Percentiles rank a stretch among this genome's conserved stretches.
phyloP scores from a whole-genome alignment of 2,329 filamentous ascomycete genomes.

The Claviceps paspali region DNA sequence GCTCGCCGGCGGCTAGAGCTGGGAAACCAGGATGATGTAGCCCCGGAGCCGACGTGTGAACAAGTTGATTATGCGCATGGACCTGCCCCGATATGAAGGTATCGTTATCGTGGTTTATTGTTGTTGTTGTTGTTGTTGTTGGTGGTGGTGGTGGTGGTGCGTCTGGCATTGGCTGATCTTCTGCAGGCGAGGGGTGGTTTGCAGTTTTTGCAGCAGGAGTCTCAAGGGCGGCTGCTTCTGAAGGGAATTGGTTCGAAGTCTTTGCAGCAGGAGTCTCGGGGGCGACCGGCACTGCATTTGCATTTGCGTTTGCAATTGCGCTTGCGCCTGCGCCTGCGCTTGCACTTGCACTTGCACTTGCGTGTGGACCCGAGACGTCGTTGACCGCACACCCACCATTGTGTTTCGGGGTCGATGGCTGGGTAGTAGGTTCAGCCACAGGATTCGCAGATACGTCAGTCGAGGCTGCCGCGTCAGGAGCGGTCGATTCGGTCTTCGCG shows the following conservation, averaged over 20 bases:
- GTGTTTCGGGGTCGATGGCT: constrained; percentile 6
- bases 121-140: constrained; percentile 2
- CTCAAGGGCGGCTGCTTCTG: neutral
- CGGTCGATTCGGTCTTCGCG: too few relatives aligned
- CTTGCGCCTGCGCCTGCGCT: too few relatives aligned
- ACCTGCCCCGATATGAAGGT: neutral
- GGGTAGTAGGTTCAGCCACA: neutral
- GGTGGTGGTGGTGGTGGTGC: constrained; percentile 3
- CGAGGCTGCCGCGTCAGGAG: neutral
- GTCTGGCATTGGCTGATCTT: constrained; percentile 9
- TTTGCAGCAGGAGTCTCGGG: too few relatives aligned
- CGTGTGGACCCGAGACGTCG: neutral
- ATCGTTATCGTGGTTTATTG: too few relatives aligned
- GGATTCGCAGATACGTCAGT: constrained; percentile 1
- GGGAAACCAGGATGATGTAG: too few relatives aligned
- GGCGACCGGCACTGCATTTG: neutral
- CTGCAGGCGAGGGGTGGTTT: neutral
- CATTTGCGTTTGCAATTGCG: too few relatives aligned
- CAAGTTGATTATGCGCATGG: constrained; percentile 2
- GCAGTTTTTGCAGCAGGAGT: neutral
- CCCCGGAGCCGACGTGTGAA: too few relatives aligned
- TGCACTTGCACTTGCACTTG: too few relatives aligned
- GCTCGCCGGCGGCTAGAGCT: constrained; percentile 10
- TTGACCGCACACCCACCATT: constrained; percentile 1
- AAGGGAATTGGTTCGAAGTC: neutral